phyloP scores from a whole-genome alignment of 495 filamentous ascomycete genomes.

The Penicillium steckii region DNA sequence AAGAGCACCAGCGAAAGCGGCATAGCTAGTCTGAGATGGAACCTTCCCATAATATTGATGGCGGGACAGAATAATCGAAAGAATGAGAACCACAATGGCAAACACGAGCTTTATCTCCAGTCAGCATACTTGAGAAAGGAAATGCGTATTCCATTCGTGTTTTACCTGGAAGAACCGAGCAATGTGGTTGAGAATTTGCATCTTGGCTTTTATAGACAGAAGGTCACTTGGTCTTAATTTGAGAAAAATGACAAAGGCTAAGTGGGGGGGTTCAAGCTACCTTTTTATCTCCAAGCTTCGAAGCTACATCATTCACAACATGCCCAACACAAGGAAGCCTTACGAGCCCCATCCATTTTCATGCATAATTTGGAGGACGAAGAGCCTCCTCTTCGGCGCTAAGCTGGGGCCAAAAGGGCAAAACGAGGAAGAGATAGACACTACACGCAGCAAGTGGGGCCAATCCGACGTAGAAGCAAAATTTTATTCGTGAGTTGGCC shows the following conservation, averaged over 20 bases:
- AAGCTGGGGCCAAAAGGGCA: background rate
- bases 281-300: too few relatives aligned
- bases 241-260: background rate
- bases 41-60: conserved; percentile 35
- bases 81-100: conserved; percentile 42
- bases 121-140: background rate
- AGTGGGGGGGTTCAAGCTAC: background rate
- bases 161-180: background rate
- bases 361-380: background rate
- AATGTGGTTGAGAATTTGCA: background rate
- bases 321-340: too few relatives aligned
- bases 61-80: conserved; percentile 46
- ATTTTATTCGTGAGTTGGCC: background rate
- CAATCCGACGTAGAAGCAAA: too few relatives aligned
- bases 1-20: conserved; percentile 47
- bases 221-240: background rate
- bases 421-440: background rate
- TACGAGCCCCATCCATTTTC: background rate
- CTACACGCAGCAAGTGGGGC: too few relatives aligned
- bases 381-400: background rate
- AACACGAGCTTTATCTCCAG: conserved; percentile 38
- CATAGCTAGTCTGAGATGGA: conserved; percentile 42
- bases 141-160: background rate
- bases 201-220: background rate
- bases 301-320: too few relatives aligned